Base-by-base conservation (phyloP, 805 yeast genomes). In the Pichia rugopelliculosa region DNA sequence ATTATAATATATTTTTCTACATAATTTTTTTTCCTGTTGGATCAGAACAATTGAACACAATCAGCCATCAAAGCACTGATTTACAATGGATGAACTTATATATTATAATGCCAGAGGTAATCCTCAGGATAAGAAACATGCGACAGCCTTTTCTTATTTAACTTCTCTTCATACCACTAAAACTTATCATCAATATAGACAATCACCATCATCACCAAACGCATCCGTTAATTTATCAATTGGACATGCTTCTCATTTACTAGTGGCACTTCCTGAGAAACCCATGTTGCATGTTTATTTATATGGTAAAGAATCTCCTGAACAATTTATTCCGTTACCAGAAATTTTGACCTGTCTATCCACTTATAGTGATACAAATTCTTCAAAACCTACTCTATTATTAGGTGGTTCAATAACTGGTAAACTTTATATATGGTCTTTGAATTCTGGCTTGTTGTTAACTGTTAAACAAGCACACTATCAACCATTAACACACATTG, bases 321-420 rank as follows among this genome's bases (percentile, higher is more conserved):
- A 86, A 55, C 93, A 89, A 68, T 73, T 83, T 57, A 72, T 90
- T 37, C 93, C 96, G 0, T 71, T 90, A 13, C 96, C 97, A 0
- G 97, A 87, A 63, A 79, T 78, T 45, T 65, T 90, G 37, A 66
- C 76, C 13, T 77, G 87, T 59, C 56, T 87, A 42, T 68, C 76
- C 0, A 52, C 59, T 25, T 58, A 58, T 25, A 41, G 34, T 18
- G 49, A 39, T 27, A 33, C 41, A 6, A 52, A 56, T 17, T 53
- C 53, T 17, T 44, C 51, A 27, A 53, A 55, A 23, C 54, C 53
- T 8, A 82, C 84, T 74, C 60, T 86, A 36, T 64, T 93, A 23
- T 82, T 80, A 7, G 95, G 84, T 39, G 89, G 91, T 50, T 74
- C 93, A 45, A 60, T 70, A 49, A 59, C 82, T n/a, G 98, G 98